Conservation (phyloP, 495 filamentous ascomycete genomes). For the Annulohypoxylon bovei region DNA sequence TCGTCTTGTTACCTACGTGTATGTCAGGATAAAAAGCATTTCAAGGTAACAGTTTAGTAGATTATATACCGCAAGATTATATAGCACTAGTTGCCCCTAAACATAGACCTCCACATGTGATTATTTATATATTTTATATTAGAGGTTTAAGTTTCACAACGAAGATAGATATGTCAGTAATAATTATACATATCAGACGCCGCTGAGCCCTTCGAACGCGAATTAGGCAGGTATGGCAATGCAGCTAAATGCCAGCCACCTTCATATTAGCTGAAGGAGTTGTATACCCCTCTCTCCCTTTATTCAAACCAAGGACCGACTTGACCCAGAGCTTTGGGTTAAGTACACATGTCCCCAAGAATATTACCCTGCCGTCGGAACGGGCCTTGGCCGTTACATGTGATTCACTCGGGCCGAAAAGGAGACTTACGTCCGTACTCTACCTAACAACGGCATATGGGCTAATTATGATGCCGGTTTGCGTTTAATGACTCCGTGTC, state of each 20-base stretch:
- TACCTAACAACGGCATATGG: neutral
- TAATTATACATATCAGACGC: too few species aligned
- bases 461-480: neutral
- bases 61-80: neutral
- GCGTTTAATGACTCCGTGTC: neutral
- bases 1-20: neutral
- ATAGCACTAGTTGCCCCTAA: neutral
- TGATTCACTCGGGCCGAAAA: neutral
- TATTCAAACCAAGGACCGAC: neutral
- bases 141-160: too few species aligned
- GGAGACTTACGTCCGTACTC: neutral
- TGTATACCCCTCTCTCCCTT: neutral
- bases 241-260: neutral
- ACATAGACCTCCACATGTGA: neutral
- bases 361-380: neutral
- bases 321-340: neutral
- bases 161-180: too few species aligned
- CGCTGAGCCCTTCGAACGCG: neutral
- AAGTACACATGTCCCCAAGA: neutral
- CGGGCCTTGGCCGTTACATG: neutral
- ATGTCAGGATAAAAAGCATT: neutral
- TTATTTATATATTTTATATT: neutral
- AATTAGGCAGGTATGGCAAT: neutral
- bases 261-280: neutral
- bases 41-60: too few species aligned